Conservation (phyloP, 2,329 filamentous ascomycete genomes). For the Nemania serpens region DNA sequence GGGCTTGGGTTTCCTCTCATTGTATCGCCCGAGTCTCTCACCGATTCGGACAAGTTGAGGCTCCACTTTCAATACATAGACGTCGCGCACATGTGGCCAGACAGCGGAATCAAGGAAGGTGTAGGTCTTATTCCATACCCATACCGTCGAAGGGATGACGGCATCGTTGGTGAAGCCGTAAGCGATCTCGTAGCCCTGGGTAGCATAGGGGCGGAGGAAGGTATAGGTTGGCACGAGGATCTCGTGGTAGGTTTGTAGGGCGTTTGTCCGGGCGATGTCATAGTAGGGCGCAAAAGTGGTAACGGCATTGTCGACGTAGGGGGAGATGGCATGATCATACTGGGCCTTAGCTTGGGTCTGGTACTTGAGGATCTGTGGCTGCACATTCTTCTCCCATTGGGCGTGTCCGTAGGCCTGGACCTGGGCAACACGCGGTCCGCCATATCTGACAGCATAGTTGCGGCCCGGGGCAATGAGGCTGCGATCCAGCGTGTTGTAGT, state of each 20-base stretch:
- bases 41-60: slow-evolving; percentile 93
- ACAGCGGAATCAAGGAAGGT: slow-evolving; percentile 75
- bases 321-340: slow-evolving; percentile 74
- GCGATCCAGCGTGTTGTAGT: slow-evolving; percentile 67
- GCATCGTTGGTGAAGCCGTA: slow-evolving; percentile 71
- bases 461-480: slow-evolving; percentile 71
- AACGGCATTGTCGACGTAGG: slow-evolving; percentile 69
- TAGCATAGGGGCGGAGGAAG: slow-evolving; percentile 73
- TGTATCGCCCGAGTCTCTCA: slow-evolving; percentile 81
- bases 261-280: slow-evolving; percentile 64
- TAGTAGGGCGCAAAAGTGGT: slow-evolving; percentile 73
- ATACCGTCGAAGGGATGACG: slow-evolving; percentile 72
- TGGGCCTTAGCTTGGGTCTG: slow-evolving; percentile 64
- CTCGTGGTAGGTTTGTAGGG: slow-evolving; percentile 70
- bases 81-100: slow-evolving; percentile 77
- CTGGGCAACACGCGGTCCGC: slow-evolving; percentile 71
- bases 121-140: slow-evolving; percentile 70
- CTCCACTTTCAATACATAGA: slow-evolving; percentile 92
- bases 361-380: slow-evolving; percentile 73
- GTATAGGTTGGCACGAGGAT: slow-evolving; percentile 77
- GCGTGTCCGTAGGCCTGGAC: slow-evolving; percentile 67
- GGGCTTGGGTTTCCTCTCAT: slow-evolving; percentile 49
- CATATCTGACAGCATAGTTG: slow-evolving; percentile 71
- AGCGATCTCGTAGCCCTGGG: slow-evolving; percentile 68
- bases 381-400: slow-evolving; percentile 79